phyloP scores from a whole-genome alignment of 306 rosid species.

The Coriaria nepalensis region DNA sequence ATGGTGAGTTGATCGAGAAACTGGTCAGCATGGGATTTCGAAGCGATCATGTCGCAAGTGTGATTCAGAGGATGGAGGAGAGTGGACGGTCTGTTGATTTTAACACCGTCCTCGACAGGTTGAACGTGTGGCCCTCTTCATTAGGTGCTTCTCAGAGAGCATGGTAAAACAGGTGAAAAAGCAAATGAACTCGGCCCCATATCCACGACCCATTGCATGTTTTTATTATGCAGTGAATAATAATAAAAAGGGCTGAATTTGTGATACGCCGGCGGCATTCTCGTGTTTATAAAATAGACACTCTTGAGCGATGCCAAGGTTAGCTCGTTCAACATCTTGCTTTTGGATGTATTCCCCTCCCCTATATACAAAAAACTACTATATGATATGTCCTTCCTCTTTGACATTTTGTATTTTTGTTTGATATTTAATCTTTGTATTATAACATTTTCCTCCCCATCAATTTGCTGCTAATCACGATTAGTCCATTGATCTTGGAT shows the following conservation, averaged over 20 bases:
- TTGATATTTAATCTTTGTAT: too few species aligned
- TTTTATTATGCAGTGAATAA: slow-evolving; percentile 90
- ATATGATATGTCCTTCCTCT: too few species aligned
- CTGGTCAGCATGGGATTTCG: slow-evolving; percentile 75
- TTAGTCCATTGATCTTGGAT: too few species aligned
- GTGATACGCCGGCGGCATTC: too few species aligned
- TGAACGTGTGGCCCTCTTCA: slow-evolving; percentile 35
- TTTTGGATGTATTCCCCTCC: too few species aligned
- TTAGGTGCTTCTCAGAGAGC: slow-evolving; percentile 62
- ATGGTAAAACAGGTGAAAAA: slow-evolving; percentile 35
- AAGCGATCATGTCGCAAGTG: slow-evolving; percentile 56
- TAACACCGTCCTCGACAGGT: slow-evolving; percentile 76
- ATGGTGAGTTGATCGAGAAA: slow-evolving; percentile 73
- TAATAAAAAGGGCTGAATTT: slow-evolving; percentile 24
- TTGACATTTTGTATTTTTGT: too few species aligned
- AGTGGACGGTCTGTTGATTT: slow-evolving; percentile 83
- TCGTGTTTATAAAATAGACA: too few species aligned
- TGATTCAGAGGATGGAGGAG: slow-evolving; percentile 96
- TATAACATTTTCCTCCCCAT: too few species aligned
- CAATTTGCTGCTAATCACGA: too few species aligned
- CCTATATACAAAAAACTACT: too few species aligned
- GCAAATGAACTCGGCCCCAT: slow-evolving; percentile 16
- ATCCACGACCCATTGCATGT: slow-evolving; percentile 50
- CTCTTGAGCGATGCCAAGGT: too few species aligned
- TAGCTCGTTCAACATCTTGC: neutral